Evolutionary conservation across 371 early-diverging fungal species (phyloP), one percentile per base, ranked within the genome.

Genomic region (Mucor irregularis): DNA sequence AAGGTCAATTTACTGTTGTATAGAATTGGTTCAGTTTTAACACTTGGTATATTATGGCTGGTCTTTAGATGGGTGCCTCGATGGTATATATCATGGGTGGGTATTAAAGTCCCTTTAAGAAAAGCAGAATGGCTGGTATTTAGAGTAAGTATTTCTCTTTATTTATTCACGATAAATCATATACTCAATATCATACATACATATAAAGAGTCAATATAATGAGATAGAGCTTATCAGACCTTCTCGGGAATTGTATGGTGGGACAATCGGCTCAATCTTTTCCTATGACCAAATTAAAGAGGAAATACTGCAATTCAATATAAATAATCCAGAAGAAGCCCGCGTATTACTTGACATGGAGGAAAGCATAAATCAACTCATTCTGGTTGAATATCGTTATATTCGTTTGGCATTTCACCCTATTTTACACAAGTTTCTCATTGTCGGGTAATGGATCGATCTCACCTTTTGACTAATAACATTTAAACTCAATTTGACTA

Each of bases 361-460:
- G 9, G 67, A 74, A 30, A 57, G 44, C 16, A 37, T 76, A 7
- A 28, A 51, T 3, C 64, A 78, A 25, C 56, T 86, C 56, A 77
- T 76, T n/a, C 68, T 82, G 62, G 87, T 89, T 28, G 87, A 91
- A 49, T 86, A 91, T 73, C 89, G 92, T 14, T 90, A 94, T 72
- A 85, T 90, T 61, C 83, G 91, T 34, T 85, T 96, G 53, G 88
- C 92, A 13, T 92, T 82, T 66, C 90, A 96, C 64, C 95, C 95
- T 7, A 50, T 76, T 8, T 66, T 89, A 26, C 83, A 81, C 17
- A 75, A 74, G 47, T 96, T 90, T 66, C 76, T 92, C 57, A 86
- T 84, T 42, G 78, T 85, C 53, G 82, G 78, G 76, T 78, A 68
- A 49, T 53, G 5, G 13, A 35, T 9, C 11, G 33, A 13, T 2